Evolutionary conservation across 441 rosid genomes (phyloP).

Genomic region (Dalechampia spathulata): DNA sequence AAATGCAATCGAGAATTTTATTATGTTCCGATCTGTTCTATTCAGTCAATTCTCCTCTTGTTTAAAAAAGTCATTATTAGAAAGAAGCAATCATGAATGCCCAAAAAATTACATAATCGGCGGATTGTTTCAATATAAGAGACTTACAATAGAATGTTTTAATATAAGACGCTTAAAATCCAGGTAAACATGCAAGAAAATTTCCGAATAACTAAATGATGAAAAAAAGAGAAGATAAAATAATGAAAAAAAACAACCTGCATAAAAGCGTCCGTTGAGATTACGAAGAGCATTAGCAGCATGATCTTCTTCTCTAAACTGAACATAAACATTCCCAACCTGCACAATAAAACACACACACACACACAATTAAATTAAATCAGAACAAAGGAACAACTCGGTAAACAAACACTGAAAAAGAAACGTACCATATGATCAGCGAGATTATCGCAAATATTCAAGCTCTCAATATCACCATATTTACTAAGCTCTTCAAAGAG

Average conservation of each 20-base stretch:
- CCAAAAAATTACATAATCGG: too few species aligned
- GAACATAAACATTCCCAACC: constrained; percentile 81
- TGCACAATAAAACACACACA: constrained; percentile 12
- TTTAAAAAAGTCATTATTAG: too few species aligned
- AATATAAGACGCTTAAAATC: too few species aligned
- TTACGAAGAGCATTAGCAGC: constrained; percentile 63
- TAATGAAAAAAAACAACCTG: constrained; percentile 29
- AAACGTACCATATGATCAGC: constrained; percentile 62
- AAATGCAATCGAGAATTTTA: too few species aligned
- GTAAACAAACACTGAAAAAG: background rate
- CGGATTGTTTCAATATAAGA: too few species aligned
- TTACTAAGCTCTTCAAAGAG: constrained; percentile 53
- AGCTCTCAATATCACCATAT: constrained; percentile 63
- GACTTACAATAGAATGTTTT: too few species aligned
- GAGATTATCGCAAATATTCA: constrained; percentile 72
- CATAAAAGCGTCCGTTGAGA: constrained; percentile 60
- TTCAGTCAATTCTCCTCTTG: too few species aligned
- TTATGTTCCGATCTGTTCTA: too few species aligned
- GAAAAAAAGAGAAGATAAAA: background rate
- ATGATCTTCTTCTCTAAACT: constrained; percentile 79
- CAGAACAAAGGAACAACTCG: background rate
- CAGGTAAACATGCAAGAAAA: too few species aligned
- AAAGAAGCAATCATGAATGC: too few species aligned
- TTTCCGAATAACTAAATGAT: too few species aligned
- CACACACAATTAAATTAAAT: background rate